Evolutionary conservation across 2,329 filamentous ascomycete genomes (phyloP).

Genomic region (Trichoderma koningiopsis): DNA sequence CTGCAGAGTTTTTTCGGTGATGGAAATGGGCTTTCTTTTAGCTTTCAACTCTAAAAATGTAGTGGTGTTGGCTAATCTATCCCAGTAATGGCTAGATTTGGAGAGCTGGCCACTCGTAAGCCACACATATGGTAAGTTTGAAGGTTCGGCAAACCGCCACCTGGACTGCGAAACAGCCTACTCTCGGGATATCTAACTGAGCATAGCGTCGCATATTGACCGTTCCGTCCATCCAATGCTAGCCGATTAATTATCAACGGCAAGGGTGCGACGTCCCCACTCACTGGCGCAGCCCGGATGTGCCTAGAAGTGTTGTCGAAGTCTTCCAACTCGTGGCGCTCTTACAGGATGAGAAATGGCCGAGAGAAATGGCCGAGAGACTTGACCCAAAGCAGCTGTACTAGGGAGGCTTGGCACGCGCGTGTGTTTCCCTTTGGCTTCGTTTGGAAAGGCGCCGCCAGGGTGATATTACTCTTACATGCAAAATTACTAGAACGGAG

Average conservation of each 20-base stretch:
- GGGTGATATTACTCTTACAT: conserved; percentile 3
- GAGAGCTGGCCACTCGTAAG: background rate
- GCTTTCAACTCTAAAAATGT: background rate
- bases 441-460: background rate
- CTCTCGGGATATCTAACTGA: background rate
- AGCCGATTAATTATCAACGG: background rate
- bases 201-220: background rate
- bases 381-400: conserved; percentile 14
- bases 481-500: background rate
- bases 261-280: background rate
- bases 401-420: conserved; percentile 3
- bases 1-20: background rate
- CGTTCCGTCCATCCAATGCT: background rate
- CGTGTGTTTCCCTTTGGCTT: background rate
- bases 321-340: conserved; percentile 14
- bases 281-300: conserved; percentile 11
- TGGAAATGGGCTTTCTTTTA: background rate
- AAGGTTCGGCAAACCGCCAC: conserved; percentile 14
- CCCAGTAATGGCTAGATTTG: background rate
- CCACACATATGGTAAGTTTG: background rate
- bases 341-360: conserved; percentile 18
- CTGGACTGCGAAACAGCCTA: background rate
- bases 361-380: conserved; percentile 19
- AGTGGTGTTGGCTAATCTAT: background rate
- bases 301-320: conserved; percentile 24